Evolutionary conservation across 164 flowering plant species (phyloP).

Genomic region (Stephania cephalantha): DNA sequence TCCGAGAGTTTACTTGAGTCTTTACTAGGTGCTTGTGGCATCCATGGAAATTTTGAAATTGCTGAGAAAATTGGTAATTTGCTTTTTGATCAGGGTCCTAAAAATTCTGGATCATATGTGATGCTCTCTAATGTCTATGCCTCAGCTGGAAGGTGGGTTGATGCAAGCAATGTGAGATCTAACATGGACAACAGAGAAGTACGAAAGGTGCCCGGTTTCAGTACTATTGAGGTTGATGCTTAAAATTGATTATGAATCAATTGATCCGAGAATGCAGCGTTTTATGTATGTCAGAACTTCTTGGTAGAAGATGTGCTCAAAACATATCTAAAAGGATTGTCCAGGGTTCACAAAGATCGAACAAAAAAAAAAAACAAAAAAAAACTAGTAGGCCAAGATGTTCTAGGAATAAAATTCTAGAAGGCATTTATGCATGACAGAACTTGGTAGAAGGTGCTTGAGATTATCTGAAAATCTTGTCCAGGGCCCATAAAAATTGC

Average conservation of each 20-base stretch:
- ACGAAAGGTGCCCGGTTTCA: conserved; percentile 33
- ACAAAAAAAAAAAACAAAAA: too few species aligned
- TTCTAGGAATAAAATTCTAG: too few species aligned
- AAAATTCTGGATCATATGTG: conserved; percentile 30
- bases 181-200: conserved; percentile 28
- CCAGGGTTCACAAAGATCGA: too few species aligned
- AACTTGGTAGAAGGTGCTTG: too few species aligned
- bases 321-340: not conserved
- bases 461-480: too few species aligned
- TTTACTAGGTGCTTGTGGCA: conserved; percentile 47
- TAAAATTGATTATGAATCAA: not conserved
- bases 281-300: not conserved
- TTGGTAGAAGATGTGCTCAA: not conserved
- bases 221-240: conserved; percentile 20
- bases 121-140: conserved; percentile 41
- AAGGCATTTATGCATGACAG: too few species aligned
- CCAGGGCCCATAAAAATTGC: too few species aligned
- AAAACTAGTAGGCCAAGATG: too few species aligned
- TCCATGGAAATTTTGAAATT: conserved; percentile 38
- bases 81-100: conserved; percentile 32
- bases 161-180: conserved; percentile 28
- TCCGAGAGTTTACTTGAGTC: conserved; percentile 35
- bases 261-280: not conserved
- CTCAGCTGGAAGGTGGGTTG: conserved; percentile 37
- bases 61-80: conserved; percentile 32